Base-by-base conservation (phyloP, 176 grass and related monocot species). In the Rhipidocladum racemiflorum region DNA sequence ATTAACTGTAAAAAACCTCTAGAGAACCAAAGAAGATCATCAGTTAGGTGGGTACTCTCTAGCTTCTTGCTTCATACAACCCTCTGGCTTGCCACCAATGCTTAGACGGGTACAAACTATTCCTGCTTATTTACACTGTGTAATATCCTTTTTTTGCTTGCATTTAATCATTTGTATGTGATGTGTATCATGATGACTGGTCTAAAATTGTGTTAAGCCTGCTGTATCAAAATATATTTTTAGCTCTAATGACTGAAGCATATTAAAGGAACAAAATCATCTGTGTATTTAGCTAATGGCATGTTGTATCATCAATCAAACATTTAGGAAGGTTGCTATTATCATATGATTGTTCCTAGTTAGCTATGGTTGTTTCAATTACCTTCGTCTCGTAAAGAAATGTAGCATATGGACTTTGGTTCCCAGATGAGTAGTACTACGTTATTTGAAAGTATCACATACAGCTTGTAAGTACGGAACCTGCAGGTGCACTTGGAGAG, bases 1-100 rank as follows among this genome's bases (percentile, higher is more conserved):
- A 82, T 74, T 82, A 28, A 99, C 96, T 63, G 85, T 99, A 14
- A 79, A 93, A 39, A 46, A 80, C 80, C 92, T 95, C 34, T 44
- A 43, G 25, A 88, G 43, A 89, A 99, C 60, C 51, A 70, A 65
- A 40, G 85, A 93, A 77, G 61, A 95, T 75, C 69, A 93, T 74
- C 84, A 93, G 56, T 88, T 95, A 93, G 96, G 96, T 99, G 12
- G 17, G 75, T 81, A 44, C 17, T 35, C 72, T 65, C 7, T 81
- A 63, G 38, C 32, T 91, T 68, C 29, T 91, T 46, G 35, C 25
- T 75, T 85, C 46, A 43, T 44, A 45, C 29, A 30, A 38, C 16
- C 48, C 25, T 71, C 29, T 10, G n/a, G n/a, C n/a, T n/a, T n/a
- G n/a, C n/a, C 61, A 77, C 9, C 32, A 14, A 35, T 45, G 63